Evolutionary conservation across 1,284 basidiomycete species (phyloP).

Genomic region (Cryptococcus wingfieldii): DNA sequence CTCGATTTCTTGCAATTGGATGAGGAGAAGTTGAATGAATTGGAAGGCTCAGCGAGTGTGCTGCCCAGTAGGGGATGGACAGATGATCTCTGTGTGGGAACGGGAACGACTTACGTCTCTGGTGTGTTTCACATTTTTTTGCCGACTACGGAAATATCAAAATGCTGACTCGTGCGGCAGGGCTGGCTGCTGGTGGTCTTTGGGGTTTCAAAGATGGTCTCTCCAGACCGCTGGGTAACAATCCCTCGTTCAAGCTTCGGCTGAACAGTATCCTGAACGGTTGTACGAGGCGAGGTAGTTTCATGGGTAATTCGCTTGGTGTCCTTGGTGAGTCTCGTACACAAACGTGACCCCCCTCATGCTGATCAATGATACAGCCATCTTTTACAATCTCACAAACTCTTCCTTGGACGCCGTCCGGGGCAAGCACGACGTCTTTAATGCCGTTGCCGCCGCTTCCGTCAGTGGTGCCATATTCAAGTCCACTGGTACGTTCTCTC

Average conservation of each 20-base stretch:
- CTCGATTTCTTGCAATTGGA: slow-evolving; percentile 89
- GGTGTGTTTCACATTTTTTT: slow-evolving; percentile 59
- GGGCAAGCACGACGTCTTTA: slow-evolving; percentile 85
- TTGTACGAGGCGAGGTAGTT: slow-evolving; percentile 91
- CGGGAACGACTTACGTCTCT: slow-evolving; percentile 95
- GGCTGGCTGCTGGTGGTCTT: slow-evolving; percentile 68
- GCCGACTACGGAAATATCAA: not conserved
- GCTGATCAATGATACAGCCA: slow-evolving; percentile 54
- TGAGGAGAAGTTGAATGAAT: slow-evolving; percentile 82
- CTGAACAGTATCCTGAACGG: slow-evolving; percentile 97
- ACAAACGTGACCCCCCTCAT: slow-evolving; percentile 36
- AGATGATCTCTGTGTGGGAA: slow-evolving; percentile 98
- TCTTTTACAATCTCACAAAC: slow-evolving; percentile 95
- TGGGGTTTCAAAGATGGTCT: slow-evolving; percentile 97
- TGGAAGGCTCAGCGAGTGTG: slow-evolving; percentile 78
- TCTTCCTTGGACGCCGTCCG: slow-evolving; percentile 84
- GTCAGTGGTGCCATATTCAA: slow-evolving; percentile 89
- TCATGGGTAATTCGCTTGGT: slow-evolving; percentile 97
- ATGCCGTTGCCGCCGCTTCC: slow-evolving; percentile 87
- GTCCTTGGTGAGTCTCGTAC: slow-evolving; percentile 69
- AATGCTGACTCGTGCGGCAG: slow-evolving; percentile 19
- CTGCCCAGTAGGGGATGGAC: slow-evolving; percentile 95
- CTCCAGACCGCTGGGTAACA: slow-evolving; percentile 66
- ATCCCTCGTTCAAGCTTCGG: slow-evolving; percentile 70
- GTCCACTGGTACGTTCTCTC: slow-evolving; percentile 69